Evolutionary conservation across 345 rosid genomes (phyloP).

Genomic region (Toxicodendron radicans): DNA sequence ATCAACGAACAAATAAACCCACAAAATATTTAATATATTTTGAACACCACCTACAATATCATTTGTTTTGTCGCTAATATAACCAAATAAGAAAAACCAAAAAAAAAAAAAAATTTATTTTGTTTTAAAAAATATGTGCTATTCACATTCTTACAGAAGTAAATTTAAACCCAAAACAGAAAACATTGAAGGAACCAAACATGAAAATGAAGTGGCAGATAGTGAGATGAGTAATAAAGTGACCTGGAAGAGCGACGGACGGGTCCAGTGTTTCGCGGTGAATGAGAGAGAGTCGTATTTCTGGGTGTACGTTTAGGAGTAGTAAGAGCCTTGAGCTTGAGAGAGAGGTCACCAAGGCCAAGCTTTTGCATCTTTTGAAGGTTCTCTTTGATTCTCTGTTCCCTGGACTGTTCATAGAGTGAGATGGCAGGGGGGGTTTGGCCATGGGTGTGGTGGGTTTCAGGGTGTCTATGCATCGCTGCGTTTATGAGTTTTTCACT

Average conservation of each 20-base stretch:
- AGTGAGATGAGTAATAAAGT: background rate
- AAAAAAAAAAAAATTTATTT: background rate
- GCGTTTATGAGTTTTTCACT: conserved; percentile 18
- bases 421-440: conserved; percentile 37
- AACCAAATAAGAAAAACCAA: background rate
- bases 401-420: conserved; percentile 69
- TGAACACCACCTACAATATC: background rate
- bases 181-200: background rate
- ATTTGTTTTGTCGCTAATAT: background rate
- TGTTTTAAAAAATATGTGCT: background rate
- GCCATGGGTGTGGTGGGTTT: conserved; percentile 18
- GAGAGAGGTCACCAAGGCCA: conserved; percentile 71
- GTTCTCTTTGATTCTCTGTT: conserved; percentile 79
- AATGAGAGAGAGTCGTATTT: background rate
- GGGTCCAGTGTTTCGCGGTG: conserved; percentile 27
- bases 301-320: conserved; percentile 34
- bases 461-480: background rate
- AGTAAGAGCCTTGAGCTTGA: conserved; percentile 43
- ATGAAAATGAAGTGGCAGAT: background rate
- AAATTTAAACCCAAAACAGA: background rate
- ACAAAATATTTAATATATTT: too few relatives aligned
- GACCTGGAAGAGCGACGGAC: conserved; percentile 80
- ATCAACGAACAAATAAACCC: too few relatives aligned
- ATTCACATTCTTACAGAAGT: too few relatives aligned
- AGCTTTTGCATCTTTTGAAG: conserved; percentile 67